Evolutionary conservation across 2,329 filamentous ascomycete species (phyloP).

Genomic region (Zymoseptoria ardabiliae): DNA sequence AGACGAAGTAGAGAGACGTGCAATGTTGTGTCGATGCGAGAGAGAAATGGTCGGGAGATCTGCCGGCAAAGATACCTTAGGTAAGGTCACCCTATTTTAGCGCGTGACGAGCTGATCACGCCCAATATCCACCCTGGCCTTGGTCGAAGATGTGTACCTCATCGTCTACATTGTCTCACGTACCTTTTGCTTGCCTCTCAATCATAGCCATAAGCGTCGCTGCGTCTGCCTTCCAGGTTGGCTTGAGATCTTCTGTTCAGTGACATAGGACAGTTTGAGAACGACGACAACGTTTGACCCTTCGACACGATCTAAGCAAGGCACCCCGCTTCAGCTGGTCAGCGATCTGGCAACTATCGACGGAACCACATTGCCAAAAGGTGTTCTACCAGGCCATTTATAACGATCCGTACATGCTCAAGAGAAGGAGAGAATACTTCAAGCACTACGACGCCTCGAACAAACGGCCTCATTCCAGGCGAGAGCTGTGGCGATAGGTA

Average conservation of each 20-base stretch:
- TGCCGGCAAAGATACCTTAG: background rate
- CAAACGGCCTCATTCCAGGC: background rate
- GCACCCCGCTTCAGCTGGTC: background rate
- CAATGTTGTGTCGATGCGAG: background rate
- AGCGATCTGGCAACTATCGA: background rate
- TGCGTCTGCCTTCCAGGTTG: background rate
- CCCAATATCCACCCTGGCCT: background rate
- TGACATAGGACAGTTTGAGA: background rate
- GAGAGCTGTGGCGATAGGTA: background rate
- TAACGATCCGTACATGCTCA: background rate
- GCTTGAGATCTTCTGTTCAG: background rate
- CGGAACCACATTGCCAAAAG: background rate
- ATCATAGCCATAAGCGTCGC: background rate
- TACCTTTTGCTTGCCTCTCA: background rate
- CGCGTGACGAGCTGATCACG: background rate
- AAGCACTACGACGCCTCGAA: background rate
- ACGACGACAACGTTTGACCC: background rate
- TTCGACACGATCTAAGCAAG: background rate
- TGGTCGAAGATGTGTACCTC: background rate
- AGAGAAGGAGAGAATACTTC: background rate
- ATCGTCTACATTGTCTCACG: background rate
- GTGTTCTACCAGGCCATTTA: background rate
- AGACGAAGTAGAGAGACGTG: background rate
- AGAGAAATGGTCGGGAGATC: background rate
- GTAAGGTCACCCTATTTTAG: background rate